phyloP scores from a whole-genome alignment of 2,329 filamentous ascomycete species.

The Aureobasidium sp. region DNA sequence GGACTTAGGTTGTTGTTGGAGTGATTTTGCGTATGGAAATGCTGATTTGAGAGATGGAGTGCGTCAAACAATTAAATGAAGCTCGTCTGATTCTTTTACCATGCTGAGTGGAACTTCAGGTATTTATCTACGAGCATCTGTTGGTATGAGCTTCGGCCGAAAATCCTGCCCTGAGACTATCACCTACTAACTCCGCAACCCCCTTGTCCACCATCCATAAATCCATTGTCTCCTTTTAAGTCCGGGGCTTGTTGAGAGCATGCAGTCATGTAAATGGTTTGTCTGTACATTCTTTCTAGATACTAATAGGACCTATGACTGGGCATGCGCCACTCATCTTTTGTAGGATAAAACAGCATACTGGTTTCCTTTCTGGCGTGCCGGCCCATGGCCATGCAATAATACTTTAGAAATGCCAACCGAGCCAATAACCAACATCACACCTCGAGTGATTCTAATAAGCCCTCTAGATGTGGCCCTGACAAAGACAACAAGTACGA shows the following conservation, averaged over 20 bases:
- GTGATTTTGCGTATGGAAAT: too few species aligned
- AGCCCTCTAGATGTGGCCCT: not conserved
- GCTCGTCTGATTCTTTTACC: not conserved
- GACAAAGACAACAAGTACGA: not conserved
- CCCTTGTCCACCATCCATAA: not conserved
- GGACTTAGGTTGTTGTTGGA: not conserved
- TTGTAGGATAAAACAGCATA: not conserved
- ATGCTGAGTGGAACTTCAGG: not conserved
- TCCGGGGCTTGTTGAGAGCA: not conserved
- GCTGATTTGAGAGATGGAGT: too few species aligned
- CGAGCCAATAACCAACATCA: not conserved
- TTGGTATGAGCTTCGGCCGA: conserved; percentile 2
- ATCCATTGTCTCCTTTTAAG: not conserved
- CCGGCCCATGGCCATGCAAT: not conserved
- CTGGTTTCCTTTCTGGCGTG: not conserved
- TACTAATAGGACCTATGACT: not conserved
- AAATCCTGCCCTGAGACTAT: not conserved
- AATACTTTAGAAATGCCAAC: not conserved
- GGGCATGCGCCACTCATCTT: not conserved
- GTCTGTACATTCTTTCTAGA: not conserved
- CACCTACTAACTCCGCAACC: not conserved
- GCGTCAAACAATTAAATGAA: not conserved
- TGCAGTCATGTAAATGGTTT: not conserved
- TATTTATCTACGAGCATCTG: not conserved
- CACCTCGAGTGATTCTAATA: not conserved